Conservation (phyloP, 106 monocot species). For the Cymbidium sinense region DNA sequence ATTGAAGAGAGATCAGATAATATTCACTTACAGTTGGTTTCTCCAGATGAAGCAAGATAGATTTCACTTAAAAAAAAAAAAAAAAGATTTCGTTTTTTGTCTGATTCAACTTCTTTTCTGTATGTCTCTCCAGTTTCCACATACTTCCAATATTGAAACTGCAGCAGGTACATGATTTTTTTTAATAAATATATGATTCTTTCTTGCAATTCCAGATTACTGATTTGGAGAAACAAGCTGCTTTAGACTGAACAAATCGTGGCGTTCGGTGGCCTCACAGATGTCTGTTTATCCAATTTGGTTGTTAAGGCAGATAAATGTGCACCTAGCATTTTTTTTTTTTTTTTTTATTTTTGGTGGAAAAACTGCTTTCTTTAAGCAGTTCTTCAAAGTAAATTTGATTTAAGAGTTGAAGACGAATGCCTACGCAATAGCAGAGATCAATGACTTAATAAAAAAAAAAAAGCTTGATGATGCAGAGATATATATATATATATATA, state of each 20-base stretch:
- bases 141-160: no score
- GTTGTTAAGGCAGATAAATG: background rate
- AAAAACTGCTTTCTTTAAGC: background rate
- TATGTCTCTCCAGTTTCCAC: no score
- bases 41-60: conserved; percentile 8
- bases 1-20: conserved; percentile 20
- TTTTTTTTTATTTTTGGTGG: no score
- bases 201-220: background rate
- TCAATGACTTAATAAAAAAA: background rate
- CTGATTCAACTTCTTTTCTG: no score
- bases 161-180: no score
- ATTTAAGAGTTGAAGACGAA: background rate
- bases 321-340: background rate
- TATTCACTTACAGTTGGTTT: conserved; percentile 24
- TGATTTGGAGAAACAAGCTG: background rate
- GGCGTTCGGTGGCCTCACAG: background rate
- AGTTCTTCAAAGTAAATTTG: background rate
- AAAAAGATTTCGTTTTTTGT: no score
- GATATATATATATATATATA: no score
- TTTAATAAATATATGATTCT: no score
- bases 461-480: background rate
- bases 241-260: background rate
- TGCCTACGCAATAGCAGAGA: background rate
- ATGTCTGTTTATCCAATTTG: background rate
- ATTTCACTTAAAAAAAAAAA: background rate